Evolutionary conservation across 169 alveolate species (phyloP), one percentile per base, ranked within the genome.

Genomic region (Eimeria sp.): DNA sequence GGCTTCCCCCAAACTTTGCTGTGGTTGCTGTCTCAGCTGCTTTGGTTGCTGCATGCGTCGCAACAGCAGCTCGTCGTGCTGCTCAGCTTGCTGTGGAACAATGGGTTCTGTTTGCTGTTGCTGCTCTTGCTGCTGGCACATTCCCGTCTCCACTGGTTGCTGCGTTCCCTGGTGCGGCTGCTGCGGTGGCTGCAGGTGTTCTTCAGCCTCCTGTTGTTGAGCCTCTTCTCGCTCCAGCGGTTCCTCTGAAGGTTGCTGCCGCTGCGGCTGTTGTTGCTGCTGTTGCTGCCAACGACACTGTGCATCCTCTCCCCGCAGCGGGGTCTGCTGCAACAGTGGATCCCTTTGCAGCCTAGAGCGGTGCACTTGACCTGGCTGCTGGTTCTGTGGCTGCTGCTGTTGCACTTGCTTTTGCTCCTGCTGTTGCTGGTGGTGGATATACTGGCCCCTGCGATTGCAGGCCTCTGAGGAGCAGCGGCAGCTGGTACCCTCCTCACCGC

Each of bases 381-480:
- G 86, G 30, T 75, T 54, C 22, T 34, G 86, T 27, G 30, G 86
- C n/a, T 75, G 86, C 57, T 75, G 61, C 34, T 34, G 61, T 25
- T 75, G 86, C 86, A 10, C 58, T 45, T 75, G 86, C 57, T 43
- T 58, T 16, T 45, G 61, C 9, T 75, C 58, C 34, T 75, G 61
- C 14, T 45, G 57, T 57, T 27, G 61, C 57, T 75, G 61, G 18
- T 72, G 83, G 49, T 72, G 83, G 5, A 0, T 6, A 54, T 45
- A 40, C n/a, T 34, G 20, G 58, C 25, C 34, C 86, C 89, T 80
- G 70, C 89, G 89, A n/a, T 20, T 80, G 89, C 89, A 80, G 13
- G 61, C 89, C 67, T 43, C 65, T n/a, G 89, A 80, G 30, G 65
- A 43, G 34, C 89, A 80, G 89, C 89, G 89, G 89, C 89, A 80